Conservation (phyloP, 1,139 yeast species). For the Sugiyamaella japonica region DNA sequence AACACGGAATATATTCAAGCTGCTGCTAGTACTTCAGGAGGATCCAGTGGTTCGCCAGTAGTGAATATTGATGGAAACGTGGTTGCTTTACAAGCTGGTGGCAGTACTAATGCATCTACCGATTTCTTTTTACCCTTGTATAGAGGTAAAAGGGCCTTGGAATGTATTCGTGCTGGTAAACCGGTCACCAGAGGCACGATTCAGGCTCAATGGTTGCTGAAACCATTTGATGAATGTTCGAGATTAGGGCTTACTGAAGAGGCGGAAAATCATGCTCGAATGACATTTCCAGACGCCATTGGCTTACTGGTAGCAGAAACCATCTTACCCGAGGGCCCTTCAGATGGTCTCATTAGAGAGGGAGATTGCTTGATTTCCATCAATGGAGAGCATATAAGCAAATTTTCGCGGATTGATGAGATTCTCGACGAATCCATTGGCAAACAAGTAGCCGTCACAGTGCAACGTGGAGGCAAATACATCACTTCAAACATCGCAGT, state of each 20-base stretch:
- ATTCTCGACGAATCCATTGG: constrained; percentile 75
- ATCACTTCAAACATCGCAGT: constrained; percentile 54
- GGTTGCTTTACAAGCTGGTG: constrained; percentile 94
- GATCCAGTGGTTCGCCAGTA: constrained; percentile 95
- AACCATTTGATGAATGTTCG: constrained; percentile 88
- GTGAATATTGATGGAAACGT: constrained; percentile 85
- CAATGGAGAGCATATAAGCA: constrained; percentile 62
- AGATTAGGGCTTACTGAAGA: constrained; percentile 79
- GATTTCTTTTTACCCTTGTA: constrained; percentile 88
- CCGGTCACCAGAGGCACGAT: constrained; percentile 82
- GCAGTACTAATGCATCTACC: constrained; percentile 86
- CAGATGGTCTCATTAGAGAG: constrained; percentile 69
- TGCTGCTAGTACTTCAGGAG: constrained; percentile 94
- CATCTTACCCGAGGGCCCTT: constrained; percentile 86
- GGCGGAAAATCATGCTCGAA: constrained; percentile 69
- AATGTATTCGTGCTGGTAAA: constrained; percentile 59
- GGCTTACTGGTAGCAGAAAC: constrained; percentile 86
- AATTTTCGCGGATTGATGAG: constrained; percentile 81
- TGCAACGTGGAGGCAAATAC: constrained; percentile 76
- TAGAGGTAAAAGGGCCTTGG: constrained; percentile 77
- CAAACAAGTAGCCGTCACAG: constrained; percentile 52
- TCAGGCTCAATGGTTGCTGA: constrained; percentile 85
- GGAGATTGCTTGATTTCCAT: constrained; percentile 83
- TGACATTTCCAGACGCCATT: constrained; percentile 67
- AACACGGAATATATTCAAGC: constrained; percentile 96